Conservation (phyloP, 108 stramenopile species). For the Skeletonema costatum region DNA sequence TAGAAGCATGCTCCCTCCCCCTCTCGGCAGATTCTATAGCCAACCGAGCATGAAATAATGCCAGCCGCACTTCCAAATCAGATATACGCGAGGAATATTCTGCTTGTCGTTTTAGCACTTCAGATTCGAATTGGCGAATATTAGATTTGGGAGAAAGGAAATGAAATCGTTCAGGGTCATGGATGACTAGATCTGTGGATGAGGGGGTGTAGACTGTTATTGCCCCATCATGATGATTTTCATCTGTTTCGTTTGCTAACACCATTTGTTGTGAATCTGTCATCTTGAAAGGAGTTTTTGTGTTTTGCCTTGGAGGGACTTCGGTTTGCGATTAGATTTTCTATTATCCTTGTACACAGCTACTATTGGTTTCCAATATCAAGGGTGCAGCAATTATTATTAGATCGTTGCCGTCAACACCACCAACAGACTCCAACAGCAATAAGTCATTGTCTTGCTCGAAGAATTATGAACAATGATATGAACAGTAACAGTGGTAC, state of each 20-base stretch:
- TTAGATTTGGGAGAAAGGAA: constrained; percentile 15
- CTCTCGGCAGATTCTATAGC: constrained; percentile 37
- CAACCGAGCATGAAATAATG: constrained; percentile 37
- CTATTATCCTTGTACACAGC: no score
- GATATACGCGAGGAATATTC: constrained; percentile 39
- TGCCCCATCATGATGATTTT: background rate
- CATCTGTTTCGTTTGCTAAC: no score
- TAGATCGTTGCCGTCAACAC: no score
- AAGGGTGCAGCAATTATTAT: no score
- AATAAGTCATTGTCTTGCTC: no score
- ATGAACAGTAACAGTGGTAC: no score
- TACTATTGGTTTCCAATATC: no score
- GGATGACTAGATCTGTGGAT: background rate
- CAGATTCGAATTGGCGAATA: constrained; percentile 35
- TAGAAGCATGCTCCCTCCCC: constrained; percentile 33
- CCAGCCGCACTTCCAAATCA: constrained; percentile 34
- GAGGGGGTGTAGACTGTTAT: background rate
- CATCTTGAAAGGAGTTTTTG: background rate
- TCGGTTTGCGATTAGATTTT: no score
- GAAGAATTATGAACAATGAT: no score
- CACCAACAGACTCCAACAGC: no score
- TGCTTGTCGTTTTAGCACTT: constrained; percentile 33
- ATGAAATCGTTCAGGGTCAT: constrained; percentile 3
- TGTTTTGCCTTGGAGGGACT: no score
- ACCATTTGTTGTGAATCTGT: background rate